Percentiles rank a stretch among this genome's conserved stretches.
These are phyloP conservation scores for Rubia occidens DNA, from an alignment of 305 asterid species.

Conservation along the genomic window DNA sequence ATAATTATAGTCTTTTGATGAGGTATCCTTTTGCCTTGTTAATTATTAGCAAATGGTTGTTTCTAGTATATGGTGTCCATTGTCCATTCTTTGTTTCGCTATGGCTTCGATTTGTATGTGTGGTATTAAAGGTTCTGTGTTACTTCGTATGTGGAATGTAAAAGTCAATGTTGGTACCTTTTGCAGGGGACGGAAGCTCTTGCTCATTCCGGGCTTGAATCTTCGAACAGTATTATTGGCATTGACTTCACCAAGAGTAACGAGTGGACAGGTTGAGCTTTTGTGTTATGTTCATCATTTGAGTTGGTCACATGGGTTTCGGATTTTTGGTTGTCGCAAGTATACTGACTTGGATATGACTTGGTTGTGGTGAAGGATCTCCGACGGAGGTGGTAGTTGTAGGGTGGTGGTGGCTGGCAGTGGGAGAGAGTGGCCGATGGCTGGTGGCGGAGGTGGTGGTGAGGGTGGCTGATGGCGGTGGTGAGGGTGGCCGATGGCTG, in stretches of 20 bases:
- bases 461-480: too few relatives aligned
- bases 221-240: conserved; percentile 90
- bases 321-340: too few relatives aligned
- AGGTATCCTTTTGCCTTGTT: conserved; percentile 36
- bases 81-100: not conserved
- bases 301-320: too few relatives aligned
- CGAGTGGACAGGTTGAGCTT: too few relatives aligned
- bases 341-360: too few relatives aligned
- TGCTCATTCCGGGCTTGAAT: conserved; percentile 82
- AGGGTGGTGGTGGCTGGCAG: too few relatives aligned
- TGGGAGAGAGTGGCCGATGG: too few relatives aligned
- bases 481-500: too few relatives aligned
- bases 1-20: conserved; percentile 68
- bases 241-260: conserved; percentile 53
- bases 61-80: not conserved
- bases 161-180: not conserved
- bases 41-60: not conserved
- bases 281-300: too few relatives aligned
- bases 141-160: not conserved
- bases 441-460: too few relatives aligned
- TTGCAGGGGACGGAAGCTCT: conserved; percentile 82
- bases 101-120: not conserved
- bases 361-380: too few relatives aligned
- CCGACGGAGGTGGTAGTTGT: too few relatives aligned
- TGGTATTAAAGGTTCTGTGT: not conserved